Conservation (phyloP, 192 early-diverging fungal species). For the Coemansia sp. region DNA sequence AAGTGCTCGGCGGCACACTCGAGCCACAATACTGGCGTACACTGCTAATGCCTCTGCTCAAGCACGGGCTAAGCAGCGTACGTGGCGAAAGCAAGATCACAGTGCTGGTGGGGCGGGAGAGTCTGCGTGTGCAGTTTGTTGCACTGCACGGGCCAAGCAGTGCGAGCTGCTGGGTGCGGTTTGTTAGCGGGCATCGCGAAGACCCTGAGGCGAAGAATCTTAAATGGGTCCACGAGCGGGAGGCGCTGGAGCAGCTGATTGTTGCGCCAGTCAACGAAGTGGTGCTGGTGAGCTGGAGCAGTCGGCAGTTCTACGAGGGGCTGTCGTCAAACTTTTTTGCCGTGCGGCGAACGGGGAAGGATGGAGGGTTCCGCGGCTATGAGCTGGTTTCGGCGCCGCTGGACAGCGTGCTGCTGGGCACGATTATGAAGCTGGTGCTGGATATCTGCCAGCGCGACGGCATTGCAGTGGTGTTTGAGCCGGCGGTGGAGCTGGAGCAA, state of each 20-base stretch:
- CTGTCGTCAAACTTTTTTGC: constrained; percentile 53
- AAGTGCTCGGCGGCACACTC: constrained; percentile 14
- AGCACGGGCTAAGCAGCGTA: constrained; percentile 18
- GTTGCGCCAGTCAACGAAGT: constrained; percentile 38
- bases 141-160: constrained; percentile 4
- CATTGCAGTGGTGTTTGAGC: constrained; percentile 31
- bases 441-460: constrained; percentile 31
- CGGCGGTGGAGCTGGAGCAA: constrained; percentile 16
- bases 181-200: constrained; percentile 29
- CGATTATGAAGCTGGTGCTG: constrained; percentile 50
- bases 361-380: constrained; percentile 18
- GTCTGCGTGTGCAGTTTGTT: constrained; percentile 27
- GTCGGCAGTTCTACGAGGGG: constrained; percentile 41
- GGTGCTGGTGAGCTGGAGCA: constrained; percentile 19
- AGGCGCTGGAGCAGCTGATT: constrained; percentile 31
- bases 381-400: constrained; percentile 41
- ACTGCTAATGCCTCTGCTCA: constrained; percentile 31
- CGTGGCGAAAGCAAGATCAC: constrained; percentile 37
- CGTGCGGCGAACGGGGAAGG: constrained; percentile 5
- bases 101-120: constrained; percentile 24
- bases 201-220: constrained; percentile 43
- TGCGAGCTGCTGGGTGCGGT: constrained; percentile 23
- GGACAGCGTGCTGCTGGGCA: constrained; percentile 44
- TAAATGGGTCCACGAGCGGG: constrained; percentile 53
- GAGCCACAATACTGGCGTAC: constrained; percentile 27